These are phyloP conservation scores for Rhododendron henanense DNA, from an alignment of 148 eudicot species.

Conservation along the genomic window DNA sequence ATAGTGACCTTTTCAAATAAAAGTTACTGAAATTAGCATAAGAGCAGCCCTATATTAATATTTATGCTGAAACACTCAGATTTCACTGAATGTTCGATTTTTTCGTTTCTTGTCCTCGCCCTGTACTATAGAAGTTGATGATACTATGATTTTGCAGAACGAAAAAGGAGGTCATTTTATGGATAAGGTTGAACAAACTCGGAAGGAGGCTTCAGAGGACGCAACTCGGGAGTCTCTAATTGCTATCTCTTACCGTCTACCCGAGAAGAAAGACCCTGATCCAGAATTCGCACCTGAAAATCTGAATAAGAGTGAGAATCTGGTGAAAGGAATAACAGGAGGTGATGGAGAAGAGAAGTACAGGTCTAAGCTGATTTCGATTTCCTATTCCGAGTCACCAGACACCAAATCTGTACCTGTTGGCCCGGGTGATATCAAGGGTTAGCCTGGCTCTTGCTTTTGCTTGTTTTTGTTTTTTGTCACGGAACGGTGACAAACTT, in stretches of 20 bases:
- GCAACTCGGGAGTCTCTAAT: slow-evolving; percentile 50
- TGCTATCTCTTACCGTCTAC: slow-evolving; percentile 36
- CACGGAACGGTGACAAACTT: background rate
- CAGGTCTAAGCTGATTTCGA: slow-evolving; percentile 45
- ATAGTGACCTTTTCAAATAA: background rate
- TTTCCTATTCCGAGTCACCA: slow-evolving; percentile 31
- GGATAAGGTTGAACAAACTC: slow-evolving; percentile 31
- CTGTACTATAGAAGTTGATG: background rate
- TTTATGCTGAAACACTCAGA: background rate
- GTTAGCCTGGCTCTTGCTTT: slow-evolving; percentile 7
- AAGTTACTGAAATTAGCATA: background rate
- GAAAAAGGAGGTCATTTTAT: slow-evolving; percentile 23
- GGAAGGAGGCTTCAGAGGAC: slow-evolving; percentile 24
- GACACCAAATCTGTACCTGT: slow-evolving; percentile 23
- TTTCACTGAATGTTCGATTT: background rate
- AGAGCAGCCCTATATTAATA: background rate
- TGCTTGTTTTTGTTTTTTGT: background rate
- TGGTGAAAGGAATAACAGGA: slow-evolving; percentile 2
- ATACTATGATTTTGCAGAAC: slow-evolving; percentile 12
- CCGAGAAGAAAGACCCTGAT: slow-evolving; percentile 21
- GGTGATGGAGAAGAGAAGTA: slow-evolving; percentile 26
- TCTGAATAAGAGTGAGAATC: background rate
- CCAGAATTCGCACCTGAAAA: slow-evolving; percentile 7
- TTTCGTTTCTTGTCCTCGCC: background rate
- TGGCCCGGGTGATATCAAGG: slow-evolving; percentile 17